These are phyloP conservation scores for Cyclotella sp. DNA, from an alignment of 108 stramenopile genomes.

Conservation along the genomic window DNA sequence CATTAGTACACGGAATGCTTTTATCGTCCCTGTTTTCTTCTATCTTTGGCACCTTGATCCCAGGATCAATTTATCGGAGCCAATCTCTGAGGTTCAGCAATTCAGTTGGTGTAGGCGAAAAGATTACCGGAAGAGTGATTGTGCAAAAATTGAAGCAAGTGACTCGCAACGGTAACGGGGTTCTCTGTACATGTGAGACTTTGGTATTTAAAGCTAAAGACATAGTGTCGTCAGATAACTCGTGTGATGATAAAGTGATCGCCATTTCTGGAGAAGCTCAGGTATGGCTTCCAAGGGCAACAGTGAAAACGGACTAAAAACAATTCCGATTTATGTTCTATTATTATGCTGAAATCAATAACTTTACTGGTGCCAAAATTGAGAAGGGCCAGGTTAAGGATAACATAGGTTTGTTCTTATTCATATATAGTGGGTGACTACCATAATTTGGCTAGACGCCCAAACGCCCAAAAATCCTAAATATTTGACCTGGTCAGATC, in stretches of 20 bases:
- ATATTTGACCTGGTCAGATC: too few relatives aligned
- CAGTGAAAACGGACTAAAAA: background rate
- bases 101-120: constrained; percentile 63
- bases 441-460: too few relatives aligned
- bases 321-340: too few relatives aligned
- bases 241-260: constrained; percentile 11
- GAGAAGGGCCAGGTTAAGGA: too few relatives aligned
- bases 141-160: constrained; percentile 58
- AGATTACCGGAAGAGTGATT: constrained; percentile 53
- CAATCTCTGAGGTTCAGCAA: constrained; percentile 69
- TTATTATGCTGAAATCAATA: too few relatives aligned
- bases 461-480: too few relatives aligned
- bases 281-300: constrained; percentile 41
- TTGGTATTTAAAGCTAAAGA: constrained; percentile 22
- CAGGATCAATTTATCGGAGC: constrained; percentile 76
- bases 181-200: constrained; percentile 70
- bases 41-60: constrained; percentile 82
- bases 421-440: too few relatives aligned
- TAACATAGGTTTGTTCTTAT: too few relatives aligned
- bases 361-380: too few relatives aligned
- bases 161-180: constrained; percentile 44
- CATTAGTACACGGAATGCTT: constrained; percentile 81
- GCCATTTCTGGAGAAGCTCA: constrained; percentile 49
- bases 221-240: background rate
- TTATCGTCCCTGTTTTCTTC: constrained; percentile 78